Conservation (phyloP, 225 moss, liverwort and hornwort genomes). For the Climacium dendroides region DNA sequence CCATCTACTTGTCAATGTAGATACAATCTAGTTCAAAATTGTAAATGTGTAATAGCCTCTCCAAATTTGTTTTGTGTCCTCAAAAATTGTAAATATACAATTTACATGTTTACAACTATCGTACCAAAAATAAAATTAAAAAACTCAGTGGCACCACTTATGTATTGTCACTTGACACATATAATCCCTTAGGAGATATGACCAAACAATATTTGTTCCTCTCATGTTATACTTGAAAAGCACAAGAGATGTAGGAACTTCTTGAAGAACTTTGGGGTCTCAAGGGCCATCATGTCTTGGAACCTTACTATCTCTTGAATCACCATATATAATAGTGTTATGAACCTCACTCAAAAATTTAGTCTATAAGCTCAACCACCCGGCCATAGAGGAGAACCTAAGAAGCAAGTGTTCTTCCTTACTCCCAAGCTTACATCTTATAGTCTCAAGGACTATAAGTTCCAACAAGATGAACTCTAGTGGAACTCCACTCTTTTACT, state of each 20-base stretch:
- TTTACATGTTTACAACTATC: neutral
- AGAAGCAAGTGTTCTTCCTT: no score
- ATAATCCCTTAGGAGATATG: neutral
- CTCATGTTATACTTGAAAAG: neutral
- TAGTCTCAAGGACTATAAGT: no score
- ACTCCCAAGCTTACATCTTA: no score
- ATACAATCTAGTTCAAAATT: accelerated
- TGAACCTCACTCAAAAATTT: no score
- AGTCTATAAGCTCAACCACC: no score
- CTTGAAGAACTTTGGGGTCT: no score
- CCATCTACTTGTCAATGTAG: neutral
- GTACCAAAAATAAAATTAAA: neutral
- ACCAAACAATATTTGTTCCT: neutral
- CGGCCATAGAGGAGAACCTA: no score
- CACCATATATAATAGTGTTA: no score
- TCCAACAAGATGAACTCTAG: no score
- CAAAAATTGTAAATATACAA: neutral
- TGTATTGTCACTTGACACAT: neutral
- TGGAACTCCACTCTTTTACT: no score
- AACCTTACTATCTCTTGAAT: neutral
- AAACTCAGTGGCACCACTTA: neutral
- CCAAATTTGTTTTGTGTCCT: no score
- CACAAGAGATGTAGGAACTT: neutral
- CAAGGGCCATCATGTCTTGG: neutral
- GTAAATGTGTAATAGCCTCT: neutral